Percentiles rank a stretch among this genome's conserved stretches.
These are phyloP conservation scores for Zizania latifolia DNA, from an alignment of 176 grass and related monocot genomes.

Conservation along the genomic window DNA sequence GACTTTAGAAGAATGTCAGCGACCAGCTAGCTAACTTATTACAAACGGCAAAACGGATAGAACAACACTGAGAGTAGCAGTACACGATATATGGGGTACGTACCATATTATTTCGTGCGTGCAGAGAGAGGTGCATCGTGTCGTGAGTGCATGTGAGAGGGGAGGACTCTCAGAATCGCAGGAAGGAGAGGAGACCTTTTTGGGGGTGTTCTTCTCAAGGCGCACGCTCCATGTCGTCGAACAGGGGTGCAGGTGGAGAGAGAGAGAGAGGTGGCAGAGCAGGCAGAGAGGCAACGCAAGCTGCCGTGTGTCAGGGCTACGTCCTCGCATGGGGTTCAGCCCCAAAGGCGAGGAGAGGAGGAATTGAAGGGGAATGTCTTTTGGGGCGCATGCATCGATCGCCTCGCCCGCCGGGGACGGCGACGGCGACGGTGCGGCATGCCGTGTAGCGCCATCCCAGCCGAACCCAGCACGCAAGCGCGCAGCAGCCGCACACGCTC, in stretches of 20 bases:
- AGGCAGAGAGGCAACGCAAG: no score
- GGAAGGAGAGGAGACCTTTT: constrained; percentile 23
- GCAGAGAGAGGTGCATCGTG: no score
- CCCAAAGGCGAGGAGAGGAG: constrained; percentile 22
- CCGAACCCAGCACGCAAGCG: no score
- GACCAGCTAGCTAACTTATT: no score
- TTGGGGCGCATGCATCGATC: neutral
- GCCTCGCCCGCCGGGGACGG: neutral
- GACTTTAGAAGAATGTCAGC: neutral
- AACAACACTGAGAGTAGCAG: no score
- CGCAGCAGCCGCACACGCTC: no score
- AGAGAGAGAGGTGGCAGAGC: constrained; percentile 1
- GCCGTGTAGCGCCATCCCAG: no score
- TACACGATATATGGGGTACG: no score
- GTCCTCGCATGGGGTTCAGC: constrained; percentile 34
- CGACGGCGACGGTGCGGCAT: neutral
- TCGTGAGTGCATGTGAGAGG: neutral
- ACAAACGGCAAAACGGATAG: no score
- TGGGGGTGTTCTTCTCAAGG: constrained; percentile 79
- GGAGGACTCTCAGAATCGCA: neutral
- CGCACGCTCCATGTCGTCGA: constrained; percentile 53
- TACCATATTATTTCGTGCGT: no score
- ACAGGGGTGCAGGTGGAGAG: constrained; percentile 49
- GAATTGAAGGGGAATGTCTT: constrained; percentile 58
- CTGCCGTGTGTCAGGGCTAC: no score